Percentiles rank a stretch among this genome's conserved stretches.
Conservation (phyloP, 495 filamentous ascomycete genomes). For the Tuber aestivum region DNA sequence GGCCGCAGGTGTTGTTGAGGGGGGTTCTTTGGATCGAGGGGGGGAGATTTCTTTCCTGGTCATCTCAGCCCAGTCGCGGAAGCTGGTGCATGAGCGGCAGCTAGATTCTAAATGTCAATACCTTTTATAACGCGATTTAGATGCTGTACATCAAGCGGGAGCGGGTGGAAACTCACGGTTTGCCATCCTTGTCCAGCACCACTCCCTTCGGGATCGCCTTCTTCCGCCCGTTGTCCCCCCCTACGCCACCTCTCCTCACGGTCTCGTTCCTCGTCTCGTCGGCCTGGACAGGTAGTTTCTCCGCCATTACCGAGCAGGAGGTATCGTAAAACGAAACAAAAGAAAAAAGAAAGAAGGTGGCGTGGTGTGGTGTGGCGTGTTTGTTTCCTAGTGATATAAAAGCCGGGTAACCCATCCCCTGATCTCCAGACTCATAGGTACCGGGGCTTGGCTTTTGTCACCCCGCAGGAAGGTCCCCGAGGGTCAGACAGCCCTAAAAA, state of each 20-base stretch:
- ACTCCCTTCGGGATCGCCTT: constrained; percentile 58
- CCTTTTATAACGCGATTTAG: neutral
- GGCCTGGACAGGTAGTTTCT: constrained; percentile 12
- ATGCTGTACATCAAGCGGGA: neutral
- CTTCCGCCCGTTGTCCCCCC: constrained; percentile 23
- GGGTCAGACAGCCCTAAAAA: too few relatives aligned
- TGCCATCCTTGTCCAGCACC: constrained; percentile 84
- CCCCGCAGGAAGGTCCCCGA: too few relatives aligned
- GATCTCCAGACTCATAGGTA: too few relatives aligned
- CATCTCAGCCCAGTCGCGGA: constrained; percentile 54
- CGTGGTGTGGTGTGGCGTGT: too few relatives aligned
- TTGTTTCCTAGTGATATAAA: neutral
- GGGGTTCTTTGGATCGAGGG: constrained; percentile 32
- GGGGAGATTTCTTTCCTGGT: constrained; percentile 40
- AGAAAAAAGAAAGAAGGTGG: neutral
- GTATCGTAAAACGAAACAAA: neutral
- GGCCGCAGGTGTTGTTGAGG: constrained; percentile 41
- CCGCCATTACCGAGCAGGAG: constrained; percentile 12
- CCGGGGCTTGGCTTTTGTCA: too few relatives aligned
- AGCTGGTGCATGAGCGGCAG: constrained; percentile 81
- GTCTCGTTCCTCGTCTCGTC: constrained; percentile 12
- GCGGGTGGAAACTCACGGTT: constrained; percentile 64
- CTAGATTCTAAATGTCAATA: constrained; percentile 46
- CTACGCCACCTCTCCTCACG: neutral
- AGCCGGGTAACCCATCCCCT: neutral